Evolutionary conservation across 2,329 filamentous ascomycete species (phyloP), one percentile per base, ranked within the genome.

Genomic region (Aureobasidium sp.): DNA sequence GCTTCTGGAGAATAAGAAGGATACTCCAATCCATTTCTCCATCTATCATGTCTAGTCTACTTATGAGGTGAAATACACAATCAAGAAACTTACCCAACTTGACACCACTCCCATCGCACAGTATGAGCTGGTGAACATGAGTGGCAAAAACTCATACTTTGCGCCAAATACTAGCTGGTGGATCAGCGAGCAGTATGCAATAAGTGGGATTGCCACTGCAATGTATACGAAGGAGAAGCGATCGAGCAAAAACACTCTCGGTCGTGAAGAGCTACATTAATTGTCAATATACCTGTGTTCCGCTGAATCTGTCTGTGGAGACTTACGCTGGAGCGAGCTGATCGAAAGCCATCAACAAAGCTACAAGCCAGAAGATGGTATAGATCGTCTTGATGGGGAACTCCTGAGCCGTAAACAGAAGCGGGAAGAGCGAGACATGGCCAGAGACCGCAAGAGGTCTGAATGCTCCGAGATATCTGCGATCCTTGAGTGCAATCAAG

Each of bases 61-160:
- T 25, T 55, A 72, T 27, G 72, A 72, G 8, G 70, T 73, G 59
- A 97, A 92, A 76, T 93, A 97, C 56, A 97, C 91, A 36, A 96
- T 89, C 78, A 92, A 85, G 73, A 96, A 97, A 11, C 94, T 92
- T 44, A 97, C 70, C 93, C 93, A 97, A 76, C 94, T 97, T 3
- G 91, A 91, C 20, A 97, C 86, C 0, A 97, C 92, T n/a, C 94
- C 94, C 63, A 97, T 80, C 5, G 94, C 94, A 37, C 89, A 90
- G 75, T 97, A 99, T 14, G 90, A 89, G 78, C 93, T 97, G 68
- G 87, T 97, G 72, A 97, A 94, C 93, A 99, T 97, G 68, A 97
- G 78, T 29, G 94, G 94, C 61, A 99, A 76, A 74, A 97, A 99
- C 75, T 97, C 91, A 69, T 89, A 90, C 66, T 80, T 84, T 70